These are phyloP conservation scores for Senna siamea DNA, from an alignment of 306 rosid species.

Conservation along the genomic window DNA sequence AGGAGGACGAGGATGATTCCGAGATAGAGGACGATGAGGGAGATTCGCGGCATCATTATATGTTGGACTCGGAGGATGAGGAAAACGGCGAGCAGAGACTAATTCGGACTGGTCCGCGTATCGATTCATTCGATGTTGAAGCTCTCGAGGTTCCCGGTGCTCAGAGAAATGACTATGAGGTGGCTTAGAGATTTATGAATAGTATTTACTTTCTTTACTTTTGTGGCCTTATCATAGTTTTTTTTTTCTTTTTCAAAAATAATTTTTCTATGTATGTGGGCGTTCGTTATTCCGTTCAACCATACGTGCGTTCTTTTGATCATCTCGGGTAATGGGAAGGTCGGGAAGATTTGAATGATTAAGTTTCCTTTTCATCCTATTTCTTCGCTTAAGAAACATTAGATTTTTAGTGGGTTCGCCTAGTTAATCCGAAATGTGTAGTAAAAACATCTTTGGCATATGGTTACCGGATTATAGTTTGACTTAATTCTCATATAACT, in stretches of 20 bases:
- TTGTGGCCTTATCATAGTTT: neutral
- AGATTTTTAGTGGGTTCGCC: neutral
- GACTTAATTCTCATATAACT: neutral
- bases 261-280: neutral
- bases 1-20: conserved; percentile 46
- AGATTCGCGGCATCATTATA: conserved; percentile 32
- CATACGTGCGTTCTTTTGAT: neutral
- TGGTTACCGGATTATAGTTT: neutral
- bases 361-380: conserved; percentile 7
- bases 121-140: conserved; percentile 96
- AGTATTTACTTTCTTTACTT: conserved; percentile 7
- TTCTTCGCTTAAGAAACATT: neutral
- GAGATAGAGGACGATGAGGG: conserved; percentile 48
- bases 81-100: conserved; percentile 82
- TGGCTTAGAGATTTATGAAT: conserved; percentile 18
- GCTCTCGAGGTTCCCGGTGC: conserved; percentile 96
- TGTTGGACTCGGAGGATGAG: conserved; percentile 83
- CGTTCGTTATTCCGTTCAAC: neutral
- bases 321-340: neutral
- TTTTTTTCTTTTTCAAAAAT: neutral
- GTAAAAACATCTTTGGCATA: neutral
- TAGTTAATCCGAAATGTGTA: neutral
- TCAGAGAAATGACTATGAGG: conserved; percentile 76
- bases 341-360: neutral
- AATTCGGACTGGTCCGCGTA: conserved; percentile 91